phyloP scores from a whole-genome alignment of 441 rosid species.

The Flueggea neowawraea region DNA sequence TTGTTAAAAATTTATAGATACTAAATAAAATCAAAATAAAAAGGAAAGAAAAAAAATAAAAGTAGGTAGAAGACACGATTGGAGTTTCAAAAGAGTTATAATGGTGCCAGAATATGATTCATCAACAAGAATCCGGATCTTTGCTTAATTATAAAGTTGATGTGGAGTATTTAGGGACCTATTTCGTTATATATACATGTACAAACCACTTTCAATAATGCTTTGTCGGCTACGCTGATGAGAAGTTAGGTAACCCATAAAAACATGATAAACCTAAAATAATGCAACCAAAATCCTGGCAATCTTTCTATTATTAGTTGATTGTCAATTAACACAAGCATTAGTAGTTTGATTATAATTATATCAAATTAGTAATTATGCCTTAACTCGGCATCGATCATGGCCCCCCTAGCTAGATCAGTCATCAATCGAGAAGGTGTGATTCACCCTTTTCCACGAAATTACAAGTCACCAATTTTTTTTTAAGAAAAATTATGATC shows the following conservation, averaged over 20 bases:
- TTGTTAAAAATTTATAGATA: too few relatives aligned
- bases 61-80: constrained; percentile 36
- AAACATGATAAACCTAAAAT: constrained; percentile 25
- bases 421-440: too few relatives aligned
- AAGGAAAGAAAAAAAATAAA: neutral
- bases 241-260: constrained; percentile 61
- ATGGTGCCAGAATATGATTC: constrained; percentile 47
- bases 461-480: too few relatives aligned
- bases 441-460: too few relatives aligned
- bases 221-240: constrained; percentile 65
- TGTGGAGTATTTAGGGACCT: constrained; percentile 46
- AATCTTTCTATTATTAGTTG: too few relatives aligned
- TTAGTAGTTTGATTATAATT: too few relatives aligned
- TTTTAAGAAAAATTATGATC: too few relatives aligned
- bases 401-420: too few relatives aligned
- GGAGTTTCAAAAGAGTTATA: constrained; percentile 37
- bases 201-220: constrained; percentile 60
- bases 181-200: constrained; percentile 22
- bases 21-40: too few relatives aligned
- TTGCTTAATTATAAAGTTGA: constrained; percentile 73
- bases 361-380: too few relatives aligned
- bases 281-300: constrained; percentile 1
- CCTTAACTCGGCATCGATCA: too few relatives aligned
- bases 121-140: constrained; percentile 18
- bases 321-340: too few relatives aligned